Base-by-base conservation (phyloP, 1,139 yeast genomes). In the Magnusiomyces paraingens region DNA sequence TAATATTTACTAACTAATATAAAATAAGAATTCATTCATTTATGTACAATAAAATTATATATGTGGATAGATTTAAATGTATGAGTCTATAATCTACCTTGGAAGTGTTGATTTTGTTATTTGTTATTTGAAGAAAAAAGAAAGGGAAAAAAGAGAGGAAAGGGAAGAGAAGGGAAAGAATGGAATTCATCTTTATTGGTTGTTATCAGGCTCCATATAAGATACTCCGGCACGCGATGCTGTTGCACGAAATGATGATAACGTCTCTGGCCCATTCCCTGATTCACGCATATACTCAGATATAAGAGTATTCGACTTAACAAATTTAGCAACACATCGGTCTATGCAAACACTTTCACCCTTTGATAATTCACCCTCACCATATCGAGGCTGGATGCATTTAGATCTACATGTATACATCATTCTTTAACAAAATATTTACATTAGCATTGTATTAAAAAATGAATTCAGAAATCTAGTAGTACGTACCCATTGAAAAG, bases 301-400 rank as follows among this genome's bases (percentile, higher is more conserved):
- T 21, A 90, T 74, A 55, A 77, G 64, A 43, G 76, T 66, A 66
- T 86, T 86, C 47, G 86, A 82, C 63, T 74, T 75, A 71, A 85
- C 82, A 66, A 82, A 85, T 68, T 88, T 88, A 54, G 81, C 70
- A 43, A 85, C 90, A 71, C 96, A 87, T 57, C 95, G 72, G 67
- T 87, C 94, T 3, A 84, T 71, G 66, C 96, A 88, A 52, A 80
- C 76, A 60, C 73, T 70, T 66, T 88, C 96, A 29, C 95, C 96
- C 61, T 87, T 86, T 57, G 80, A 80, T 53, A 88, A 72, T 39
- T 90, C 96, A 15, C 80, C 78, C 64, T 90, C 97, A 18, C 89
- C 91, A 69, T 86, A 90, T 54, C 76, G 78, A 21, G 80, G 82
- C 8, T 84, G 83, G 47, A 90, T 77, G 69, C 98, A 90, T 68